phyloP scores from a whole-genome alignment of 345 rosid species.

The Turnera subulata region DNA sequence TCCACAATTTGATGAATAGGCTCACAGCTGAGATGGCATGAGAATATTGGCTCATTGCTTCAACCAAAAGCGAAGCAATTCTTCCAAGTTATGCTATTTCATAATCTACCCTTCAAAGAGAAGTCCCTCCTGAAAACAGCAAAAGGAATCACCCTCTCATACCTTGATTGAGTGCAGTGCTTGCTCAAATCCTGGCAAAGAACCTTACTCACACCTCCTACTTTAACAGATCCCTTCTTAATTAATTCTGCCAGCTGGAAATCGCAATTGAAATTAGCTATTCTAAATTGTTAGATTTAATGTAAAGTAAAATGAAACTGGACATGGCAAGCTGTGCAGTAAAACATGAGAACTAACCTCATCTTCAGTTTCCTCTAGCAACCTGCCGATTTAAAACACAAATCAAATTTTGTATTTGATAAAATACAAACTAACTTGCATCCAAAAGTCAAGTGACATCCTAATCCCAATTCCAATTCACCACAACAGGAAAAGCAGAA shows the following conservation, averaged over 20 bases:
- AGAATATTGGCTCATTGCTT: too few species aligned
- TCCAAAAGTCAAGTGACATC: background rate
- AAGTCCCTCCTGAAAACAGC: background rate
- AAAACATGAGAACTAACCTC: constrained; percentile 45
- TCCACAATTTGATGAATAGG: background rate
- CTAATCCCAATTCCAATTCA: too few species aligned
- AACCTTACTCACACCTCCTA: constrained; percentile 70
- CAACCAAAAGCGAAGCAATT: background rate
- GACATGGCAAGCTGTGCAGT: constrained; percentile 10
- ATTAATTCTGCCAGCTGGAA: constrained; percentile 66
- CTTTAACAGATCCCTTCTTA: constrained; percentile 66
- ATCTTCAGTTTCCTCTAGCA: constrained; percentile 91
- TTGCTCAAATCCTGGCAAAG: constrained; percentile 76
- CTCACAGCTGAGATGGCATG: too few species aligned
- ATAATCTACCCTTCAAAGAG: background rate
- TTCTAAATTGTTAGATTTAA: background rate
- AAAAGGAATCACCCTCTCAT: background rate
- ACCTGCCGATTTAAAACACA: constrained; percentile 37
- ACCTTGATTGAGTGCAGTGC: constrained; percentile 66
- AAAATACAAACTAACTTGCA: constrained; percentile 2
- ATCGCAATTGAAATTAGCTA: constrained; percentile 6
- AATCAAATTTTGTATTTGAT: background rate
- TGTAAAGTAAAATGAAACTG: background rate
- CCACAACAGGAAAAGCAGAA: background rate
- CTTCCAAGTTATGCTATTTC: constrained; percentile 1